Conservation (phyloP, 129 eudicot species). For the Helichrysum umbraculigerum region DNA sequence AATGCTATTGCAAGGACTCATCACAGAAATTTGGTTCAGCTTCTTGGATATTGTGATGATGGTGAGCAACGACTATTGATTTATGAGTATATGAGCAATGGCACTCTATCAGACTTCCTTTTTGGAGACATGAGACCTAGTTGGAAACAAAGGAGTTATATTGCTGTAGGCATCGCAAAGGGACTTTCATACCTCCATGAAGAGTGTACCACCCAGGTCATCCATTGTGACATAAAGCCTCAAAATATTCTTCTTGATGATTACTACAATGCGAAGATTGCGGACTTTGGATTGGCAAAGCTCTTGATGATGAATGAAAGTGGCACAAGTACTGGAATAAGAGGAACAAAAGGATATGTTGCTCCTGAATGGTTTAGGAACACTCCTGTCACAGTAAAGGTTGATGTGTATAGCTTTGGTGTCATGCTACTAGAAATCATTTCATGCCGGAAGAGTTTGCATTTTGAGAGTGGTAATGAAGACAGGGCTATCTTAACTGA, state of each 20-base stretch:
- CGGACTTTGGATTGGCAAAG: constrained; percentile 61
- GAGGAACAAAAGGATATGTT: constrained; percentile 63
- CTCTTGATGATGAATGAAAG: constrained; percentile 38
- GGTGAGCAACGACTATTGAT: too few relatives aligned
- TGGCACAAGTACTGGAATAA: constrained; percentile 34
- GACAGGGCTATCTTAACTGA: background rate
- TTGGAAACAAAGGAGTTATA: too few relatives aligned
- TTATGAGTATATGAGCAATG: too few relatives aligned
- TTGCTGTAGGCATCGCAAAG: too few relatives aligned
- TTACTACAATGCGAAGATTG: constrained; percentile 37
- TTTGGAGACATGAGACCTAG: too few relatives aligned
- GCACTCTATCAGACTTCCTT: too few relatives aligned
- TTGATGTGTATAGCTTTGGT: constrained; percentile 62
- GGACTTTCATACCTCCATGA: too few relatives aligned
- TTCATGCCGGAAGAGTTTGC: constrained; percentile 33
- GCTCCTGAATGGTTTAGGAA: constrained; percentile 62
- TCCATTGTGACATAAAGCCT: too few relatives aligned
- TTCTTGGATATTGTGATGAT: constrained; percentile 47
- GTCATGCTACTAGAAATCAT: constrained; percentile 46
- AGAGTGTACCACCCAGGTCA: too few relatives aligned
- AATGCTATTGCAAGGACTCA: constrained; percentile 42
- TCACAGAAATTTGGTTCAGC: constrained; percentile 54
- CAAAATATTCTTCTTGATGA: constrained; percentile 57
- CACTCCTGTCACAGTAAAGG: constrained; percentile 37
- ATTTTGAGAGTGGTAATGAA: background rate